Evolutionary conservation across 2,329 filamentous ascomycete species (phyloP), one percentile per base, ranked within the genome.

Genomic region (Herpotrichia juniperi): DNA sequence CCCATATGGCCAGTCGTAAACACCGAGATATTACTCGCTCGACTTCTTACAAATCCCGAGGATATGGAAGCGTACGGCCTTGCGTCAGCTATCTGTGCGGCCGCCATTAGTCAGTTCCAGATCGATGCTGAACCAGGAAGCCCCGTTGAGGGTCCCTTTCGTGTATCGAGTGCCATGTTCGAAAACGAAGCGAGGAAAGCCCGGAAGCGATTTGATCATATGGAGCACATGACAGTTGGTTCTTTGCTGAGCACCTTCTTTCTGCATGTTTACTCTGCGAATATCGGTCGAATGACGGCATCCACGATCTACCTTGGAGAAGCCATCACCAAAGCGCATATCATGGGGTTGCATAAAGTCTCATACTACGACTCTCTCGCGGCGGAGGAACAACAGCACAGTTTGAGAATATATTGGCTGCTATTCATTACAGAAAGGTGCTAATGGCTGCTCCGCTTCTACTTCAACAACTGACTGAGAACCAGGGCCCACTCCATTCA

Each of bases 1-100:
- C 58, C 65, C 1, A 71, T 71, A 26, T 72, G 69, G 69, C 69
- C 69, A 26, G 68, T 72, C 2, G 67, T 71, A 14, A 67, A 72
- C 47, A 65, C 66, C 2, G 67, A 71, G 42, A 51, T 58, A 6
- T 50, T 72, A n/a, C 61, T 66, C 21, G 69, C 65, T 10, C 65
- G 66, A 8, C 62, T 72, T 5, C 56, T 72, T 4, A 71, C 67
- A 2, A 55, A 70, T 28, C 64, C 59, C 4, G 64, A 70, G 24
- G 68, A 72, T 31, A 50, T 64, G 40, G 68, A 71, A 51, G 60
- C 67, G 4, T 72, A 72, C 34, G 64, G 57, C 16, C 54, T 72
- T 19, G 67, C 68, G 9, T 65, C 63, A 7, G 63, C 69, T 4
- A 64, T 72, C 22, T 70, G 64, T 39, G 67, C 68, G n/a, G 68